These are phyloP conservation scores for Kluyveromyces sp. DNA, from an alignment of 1,139 yeast genomes.

Conservation along the genomic window DNA sequence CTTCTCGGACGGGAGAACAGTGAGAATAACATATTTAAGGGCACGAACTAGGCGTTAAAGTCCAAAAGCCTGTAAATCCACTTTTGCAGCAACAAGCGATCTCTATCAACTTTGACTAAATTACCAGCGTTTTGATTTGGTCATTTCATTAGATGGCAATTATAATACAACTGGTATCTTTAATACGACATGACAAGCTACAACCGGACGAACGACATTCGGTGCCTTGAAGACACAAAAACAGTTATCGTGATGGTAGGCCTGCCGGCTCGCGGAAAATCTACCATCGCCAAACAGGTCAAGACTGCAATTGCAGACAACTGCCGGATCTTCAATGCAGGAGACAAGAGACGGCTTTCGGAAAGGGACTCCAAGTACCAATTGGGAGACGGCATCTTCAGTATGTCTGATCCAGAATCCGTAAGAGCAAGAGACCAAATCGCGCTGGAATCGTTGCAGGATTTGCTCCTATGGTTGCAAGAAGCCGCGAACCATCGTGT, in stretches of 20 bases:
- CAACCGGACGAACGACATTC: background rate
- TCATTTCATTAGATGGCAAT: background rate
- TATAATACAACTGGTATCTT: no score
- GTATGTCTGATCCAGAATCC: slow-evolving; percentile 7
- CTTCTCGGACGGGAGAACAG: no score
- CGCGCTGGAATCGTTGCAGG: slow-evolving; percentile 8
- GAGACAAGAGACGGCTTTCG: slow-evolving; percentile 10
- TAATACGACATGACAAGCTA: background rate
- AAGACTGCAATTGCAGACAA: background rate
- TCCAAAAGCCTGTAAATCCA: no score
- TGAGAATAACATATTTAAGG: no score
- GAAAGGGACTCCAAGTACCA: background rate
- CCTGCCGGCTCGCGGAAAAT: slow-evolving; percentile 14
- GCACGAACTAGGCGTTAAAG: no score
- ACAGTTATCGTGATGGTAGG: slow-evolving; percentile 11
- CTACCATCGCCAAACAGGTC: slow-evolving; percentile 10
- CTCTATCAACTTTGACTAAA: no score
- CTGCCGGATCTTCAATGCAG: slow-evolving; percentile 12
- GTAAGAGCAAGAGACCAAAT: slow-evolving; percentile 9
- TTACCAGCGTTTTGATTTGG: no score
- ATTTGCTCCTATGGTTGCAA: slow-evolving; percentile 10
- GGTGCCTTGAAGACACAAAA: slow-evolving; percentile 5
- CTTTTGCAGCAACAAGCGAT: no score
- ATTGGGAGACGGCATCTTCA: slow-evolving; percentile 4
- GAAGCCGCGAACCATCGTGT: slow-evolving; percentile 4